Base-by-base conservation (phyloP, 2,329 filamentous ascomycete species). In the Tolypocladium cylindrosporum region DNA sequence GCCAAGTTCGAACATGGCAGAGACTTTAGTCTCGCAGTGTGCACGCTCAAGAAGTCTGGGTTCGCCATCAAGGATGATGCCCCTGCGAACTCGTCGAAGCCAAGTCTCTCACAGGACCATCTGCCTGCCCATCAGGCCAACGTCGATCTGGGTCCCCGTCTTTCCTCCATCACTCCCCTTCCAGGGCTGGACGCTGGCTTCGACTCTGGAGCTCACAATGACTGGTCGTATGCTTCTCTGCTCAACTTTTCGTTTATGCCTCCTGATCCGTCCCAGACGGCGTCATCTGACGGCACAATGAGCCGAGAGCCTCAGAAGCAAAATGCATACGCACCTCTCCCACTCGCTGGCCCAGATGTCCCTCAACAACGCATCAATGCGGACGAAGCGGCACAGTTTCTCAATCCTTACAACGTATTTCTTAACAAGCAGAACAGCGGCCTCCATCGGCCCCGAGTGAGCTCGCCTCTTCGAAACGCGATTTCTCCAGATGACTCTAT, bases 21-120 rank as follows among this genome's bases (percentile, higher is more conserved):
- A 56, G 71, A 74, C 54, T 73, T 74, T 41, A 65, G 60, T 31
- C 56, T 74, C 19, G 60, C 68, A 1, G 62, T 69, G 5, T 72
- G 64, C 52, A 64, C 71, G 55, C 63, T 75, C 1, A 63, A 68
- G 40, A 71, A 66, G 55, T 62, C 66, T 14, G 68, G 69, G 10
- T 71, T 75, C 40, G 36, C 21, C 6, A 59, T 71, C 42, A 60
- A 61, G 37, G 61, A 67, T 4, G 56, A 61, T 27, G 58, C 60
- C 41, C 57, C 59, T 1, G 41, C 48, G 41, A 19, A 27, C 27
- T 16, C 21, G 45, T 16, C 36, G 21, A 53, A 50, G 21, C 19
- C 16, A 39, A 51, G 9, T 24, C 50, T 59, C n/a, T 43, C 59
- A 19, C 36, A 21, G 48, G 42, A 31, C 10, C 21, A 39, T 6